phyloP scores from a whole-genome alignment of 1,139 yeast species.

The Martiniozyma asiatica region DNA sequence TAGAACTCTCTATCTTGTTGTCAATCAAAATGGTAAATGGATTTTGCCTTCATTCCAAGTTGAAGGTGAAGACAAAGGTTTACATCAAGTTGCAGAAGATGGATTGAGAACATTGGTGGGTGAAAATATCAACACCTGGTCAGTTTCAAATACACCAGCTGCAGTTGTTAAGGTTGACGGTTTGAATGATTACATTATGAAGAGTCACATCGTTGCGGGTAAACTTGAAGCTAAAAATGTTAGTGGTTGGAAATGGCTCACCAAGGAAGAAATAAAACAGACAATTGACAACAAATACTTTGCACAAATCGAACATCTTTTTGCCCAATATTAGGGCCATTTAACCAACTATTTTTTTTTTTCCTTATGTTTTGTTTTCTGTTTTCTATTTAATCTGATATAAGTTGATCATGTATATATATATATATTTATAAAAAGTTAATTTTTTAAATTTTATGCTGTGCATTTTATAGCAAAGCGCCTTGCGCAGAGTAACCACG shows the following conservation, averaged over 20 bases:
- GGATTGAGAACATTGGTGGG: constrained; percentile 72
- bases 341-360: not conserved
- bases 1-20: constrained; percentile 66
- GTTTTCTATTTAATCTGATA: not conserved
- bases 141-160: constrained; percentile 81
- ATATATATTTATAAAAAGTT: not conserved
- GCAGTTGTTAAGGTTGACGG: constrained; percentile 38
- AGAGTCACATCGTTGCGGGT: constrained; percentile 89
- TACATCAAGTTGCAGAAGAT: constrained; percentile 64
- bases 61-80: constrained; percentile 29
- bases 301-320: constrained; percentile 20
- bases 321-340: constrained; percentile 6
- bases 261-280: constrained; percentile 62
- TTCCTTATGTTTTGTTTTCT: not conserved
- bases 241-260: constrained; percentile 46
- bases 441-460: constrained; percentile 1
- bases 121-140: constrained; percentile 66
- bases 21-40: constrained; percentile 49
- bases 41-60: constrained; percentile 59
- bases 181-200: constrained; percentile 50
- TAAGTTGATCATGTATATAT: not conserved
- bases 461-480: too few relatives aligned
- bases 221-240: constrained; percentile 42
- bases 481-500: too few relatives aligned
- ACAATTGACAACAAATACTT: constrained; percentile 46